Evolutionary conservation across 2,329 filamentous ascomycete species (phyloP).

Genomic region (Diplodia seriata): DNA sequence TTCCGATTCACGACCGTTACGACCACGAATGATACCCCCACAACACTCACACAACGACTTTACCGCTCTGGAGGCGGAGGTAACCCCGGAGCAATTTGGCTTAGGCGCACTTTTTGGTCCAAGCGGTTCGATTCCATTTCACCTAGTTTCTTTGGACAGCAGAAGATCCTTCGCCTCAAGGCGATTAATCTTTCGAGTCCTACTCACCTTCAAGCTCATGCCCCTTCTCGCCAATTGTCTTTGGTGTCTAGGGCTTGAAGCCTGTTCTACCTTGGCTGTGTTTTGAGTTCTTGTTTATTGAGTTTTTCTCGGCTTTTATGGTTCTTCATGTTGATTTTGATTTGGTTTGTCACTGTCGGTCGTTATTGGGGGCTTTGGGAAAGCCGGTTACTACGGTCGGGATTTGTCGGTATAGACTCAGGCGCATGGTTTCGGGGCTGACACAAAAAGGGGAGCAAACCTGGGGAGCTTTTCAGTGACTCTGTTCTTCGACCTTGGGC

Average conservation of each 20-base stretch:
- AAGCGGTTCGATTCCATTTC: conserved; percentile 2
- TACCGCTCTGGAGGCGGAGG: conserved; percentile 1
- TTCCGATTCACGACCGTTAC: conserved; percentile 24
- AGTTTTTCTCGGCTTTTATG: background rate
- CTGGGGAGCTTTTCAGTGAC: background rate
- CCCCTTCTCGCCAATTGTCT: background rate
- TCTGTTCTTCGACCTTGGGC: conserved; percentile 5
- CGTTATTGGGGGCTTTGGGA: conserved; percentile 7
- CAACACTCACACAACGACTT: conserved; percentile 23
- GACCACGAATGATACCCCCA: conserved; percentile 31
- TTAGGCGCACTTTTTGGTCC: conserved; percentile 20
- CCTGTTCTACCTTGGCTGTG: conserved; percentile 11
- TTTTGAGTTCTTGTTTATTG: background rate
- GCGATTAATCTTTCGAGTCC: conserved; percentile 2
- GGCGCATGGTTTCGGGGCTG: conserved; percentile 6
- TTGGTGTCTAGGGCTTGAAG: background rate
- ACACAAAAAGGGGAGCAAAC: background rate
- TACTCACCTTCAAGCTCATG: conserved; percentile 4
- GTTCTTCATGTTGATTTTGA: background rate
- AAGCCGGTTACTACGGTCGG: background rate
- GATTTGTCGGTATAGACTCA: conserved; percentile 7
- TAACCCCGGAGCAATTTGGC: conserved; percentile 19
- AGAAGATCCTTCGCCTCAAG: background rate
- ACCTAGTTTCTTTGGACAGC: background rate
- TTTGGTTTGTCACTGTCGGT: conserved; percentile 7